phyloP scores from a whole-genome alignment of 2,329 filamentous ascomycete species.

The Neonectria faginata region DNA sequence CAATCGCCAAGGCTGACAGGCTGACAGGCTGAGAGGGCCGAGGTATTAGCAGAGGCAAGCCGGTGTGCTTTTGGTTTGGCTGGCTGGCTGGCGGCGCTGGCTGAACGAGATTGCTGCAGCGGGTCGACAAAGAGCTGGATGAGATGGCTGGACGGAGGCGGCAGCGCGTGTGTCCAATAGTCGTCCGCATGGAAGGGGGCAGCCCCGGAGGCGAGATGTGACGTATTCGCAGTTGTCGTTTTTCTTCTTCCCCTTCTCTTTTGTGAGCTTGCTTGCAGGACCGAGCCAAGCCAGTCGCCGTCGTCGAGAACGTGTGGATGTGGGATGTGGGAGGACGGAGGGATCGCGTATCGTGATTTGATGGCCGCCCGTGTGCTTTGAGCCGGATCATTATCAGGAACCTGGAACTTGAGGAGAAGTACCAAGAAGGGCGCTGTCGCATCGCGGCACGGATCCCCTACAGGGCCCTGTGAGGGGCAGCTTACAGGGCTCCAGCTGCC shows the following conservation, averaged over 20 bases:
- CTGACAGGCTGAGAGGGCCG: conserved; percentile 11
- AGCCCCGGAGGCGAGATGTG: not conserved
- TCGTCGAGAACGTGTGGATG: conserved; percentile 19
- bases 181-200: not conserved
- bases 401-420: too few species aligned
- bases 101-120: conserved; percentile 6
- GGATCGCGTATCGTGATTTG: conserved; percentile 18
- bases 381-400: not conserved
- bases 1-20: conserved; percentile 20
- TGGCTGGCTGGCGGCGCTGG: conserved; percentile 12
- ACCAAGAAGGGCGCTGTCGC: not conserved
- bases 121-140: conserved; percentile 5
- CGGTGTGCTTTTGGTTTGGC: conserved; percentile 17
- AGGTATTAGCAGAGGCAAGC: not conserved
- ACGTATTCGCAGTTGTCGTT: conserved; percentile 2
- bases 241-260: not conserved
- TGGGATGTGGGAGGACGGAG: conserved; percentile 23
- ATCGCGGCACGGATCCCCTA: not conserved
- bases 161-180: conserved; percentile 15
- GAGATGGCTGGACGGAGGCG: conserved; percentile 8
- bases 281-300: not conserved
- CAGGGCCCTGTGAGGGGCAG: not conserved
- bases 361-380: not conserved
- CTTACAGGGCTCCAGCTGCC: not conserved
- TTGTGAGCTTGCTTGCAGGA: conserved; percentile 6